Base-by-base conservation (phyloP, 345 rosid species). In the Ailanthus altissimus region DNA sequence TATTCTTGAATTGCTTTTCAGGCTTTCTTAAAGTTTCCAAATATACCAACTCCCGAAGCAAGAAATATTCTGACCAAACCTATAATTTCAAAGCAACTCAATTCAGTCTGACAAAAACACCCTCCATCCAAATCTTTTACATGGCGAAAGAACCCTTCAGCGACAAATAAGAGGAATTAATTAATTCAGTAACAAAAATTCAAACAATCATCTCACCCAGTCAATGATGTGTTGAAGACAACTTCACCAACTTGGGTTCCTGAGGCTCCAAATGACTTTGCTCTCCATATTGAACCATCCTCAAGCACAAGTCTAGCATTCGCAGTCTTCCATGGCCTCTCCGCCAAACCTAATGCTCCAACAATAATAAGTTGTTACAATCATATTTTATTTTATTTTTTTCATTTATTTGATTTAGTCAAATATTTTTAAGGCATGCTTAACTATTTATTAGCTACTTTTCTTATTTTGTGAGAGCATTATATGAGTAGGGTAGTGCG, bases 161-260 rank as follows among this genome's bases (percentile, higher is more conserved):
- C 5, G 6, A 50, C 58, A 49, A 13, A 28, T 5, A 20, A 21
- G 5, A 40, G 49, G 42, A 56, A n/a, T 43, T 45, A 13, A 12
- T 12, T 0, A 28, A 6, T 18, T 5, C 38, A 15, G 40, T 8
- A 10, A 69, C 6, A 45, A 21, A 21, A 25, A 32, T 32, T 11
- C 5, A 50, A 23, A 15, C 45, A 71, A 40, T 57, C 67, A 58
- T 46, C 83, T 65, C 63, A 93, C 98, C 98, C 97, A 16, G 98
- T 97, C 83, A 97, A 80, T 62, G 98, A 97, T 26, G 99, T 97
- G 77, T 94, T 96, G 82, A 96, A 96, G 6, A 96, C 99, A 74
- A 96, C 92, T 85, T 96, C 98, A 0, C 98, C 98, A 72, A 96
- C 89, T 84, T 91, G 97, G 10, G 98, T 93, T 59, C 98, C 99